Percentiles rank a stretch among this genome's conserved stretches.
These are phyloP conservation scores for Chaetomium sp. DNA, from an alignment of 2,329 filamentous ascomycete species.

Conservation along the genomic window DNA sequence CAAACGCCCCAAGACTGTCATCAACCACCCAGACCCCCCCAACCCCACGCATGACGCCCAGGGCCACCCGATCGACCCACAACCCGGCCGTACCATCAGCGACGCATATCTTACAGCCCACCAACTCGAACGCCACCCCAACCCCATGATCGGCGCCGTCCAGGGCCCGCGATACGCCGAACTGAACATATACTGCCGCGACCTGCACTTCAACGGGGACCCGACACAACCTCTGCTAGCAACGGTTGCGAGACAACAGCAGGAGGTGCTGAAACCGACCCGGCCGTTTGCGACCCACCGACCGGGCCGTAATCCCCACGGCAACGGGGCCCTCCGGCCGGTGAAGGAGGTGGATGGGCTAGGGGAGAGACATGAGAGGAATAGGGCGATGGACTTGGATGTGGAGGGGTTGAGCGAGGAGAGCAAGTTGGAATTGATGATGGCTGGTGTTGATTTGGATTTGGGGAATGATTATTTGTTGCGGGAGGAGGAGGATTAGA, in stretches of 20 bases:
- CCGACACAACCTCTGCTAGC: slow-evolving; percentile 39
- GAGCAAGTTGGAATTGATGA: slow-evolving; percentile 17
- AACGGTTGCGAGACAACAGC: slow-evolving; percentile 38
- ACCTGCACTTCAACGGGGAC: slow-evolving; percentile 44
- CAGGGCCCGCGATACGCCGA: slow-evolving; percentile 48
- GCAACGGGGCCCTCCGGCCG: not conserved
- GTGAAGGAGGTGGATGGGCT: not conserved
- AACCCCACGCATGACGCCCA: slow-evolving; percentile 30
- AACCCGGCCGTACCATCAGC: slow-evolving; percentile 26
- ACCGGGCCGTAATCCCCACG: not conserved
- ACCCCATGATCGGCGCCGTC: slow-evolving; percentile 47
- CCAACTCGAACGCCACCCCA: slow-evolving; percentile 37
- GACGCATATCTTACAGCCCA: slow-evolving; percentile 32
- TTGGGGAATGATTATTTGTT: slow-evolving; percentile 16
- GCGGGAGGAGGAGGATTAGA: slow-evolving; percentile 20
- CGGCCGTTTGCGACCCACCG: not conserved
- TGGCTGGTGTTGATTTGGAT: slow-evolving; percentile 17
- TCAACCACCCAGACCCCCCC: slow-evolving; percentile 44
- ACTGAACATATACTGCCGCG: slow-evolving; percentile 40
- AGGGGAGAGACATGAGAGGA: not conserved
- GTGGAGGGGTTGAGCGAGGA: slow-evolving; percentile 15
- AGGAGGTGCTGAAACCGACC: slow-evolving; percentile 28
- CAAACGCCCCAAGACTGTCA: slow-evolving; percentile 42
- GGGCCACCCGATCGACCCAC: slow-evolving; percentile 15
- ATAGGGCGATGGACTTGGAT: slow-evolving; percentile 8